Conservation (phyloP, 2,329 filamentous ascomycete species). For the Monosporascus cannonballus region DNA sequence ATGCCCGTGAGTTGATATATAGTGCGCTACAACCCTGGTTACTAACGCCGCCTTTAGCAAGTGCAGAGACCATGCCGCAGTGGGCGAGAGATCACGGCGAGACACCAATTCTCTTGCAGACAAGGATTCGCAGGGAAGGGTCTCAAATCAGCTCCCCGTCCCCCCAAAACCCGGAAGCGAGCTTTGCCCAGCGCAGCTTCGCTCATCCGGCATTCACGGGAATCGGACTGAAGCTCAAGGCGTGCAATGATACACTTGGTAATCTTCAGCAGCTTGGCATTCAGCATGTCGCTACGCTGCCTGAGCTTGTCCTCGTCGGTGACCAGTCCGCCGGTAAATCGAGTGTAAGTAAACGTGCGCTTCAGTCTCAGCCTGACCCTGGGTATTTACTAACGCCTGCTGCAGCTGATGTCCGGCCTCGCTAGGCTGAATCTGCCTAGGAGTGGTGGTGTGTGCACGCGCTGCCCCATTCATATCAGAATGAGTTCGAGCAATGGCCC, state of each 20-base stretch:
- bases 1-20: conserved; percentile 1
- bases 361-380: neutral
- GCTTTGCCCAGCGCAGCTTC: conserved; percentile 24
- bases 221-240: conserved; percentile 58
- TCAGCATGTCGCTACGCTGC: conserved; percentile 62
- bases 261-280: conserved; percentile 69
- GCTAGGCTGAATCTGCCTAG: conserved; percentile 55
- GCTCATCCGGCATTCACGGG: conserved; percentile 37
- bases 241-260: conserved; percentile 59
- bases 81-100: conserved; percentile 11
- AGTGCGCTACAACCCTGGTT: neutral
- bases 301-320: conserved; percentile 76
- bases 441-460: conserved; percentile 52
- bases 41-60: conserved; percentile 11
- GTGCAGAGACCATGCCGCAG: conserved; percentile 17
- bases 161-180: conserved; percentile 19
- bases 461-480: conserved; percentile 76
- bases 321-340: conserved; percentile 85
- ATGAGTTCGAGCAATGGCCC: conserved; percentile 48
- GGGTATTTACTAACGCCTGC: neutral
- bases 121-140: conserved; percentile 10
- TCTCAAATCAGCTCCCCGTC: conserved; percentile 11
- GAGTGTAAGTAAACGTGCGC: conserved; percentile 31
- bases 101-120: conserved; percentile 21
- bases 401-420: conserved; percentile 35